Base-by-base conservation (phyloP, 805 yeast species). In the Dipodascus geniculatus region DNA sequence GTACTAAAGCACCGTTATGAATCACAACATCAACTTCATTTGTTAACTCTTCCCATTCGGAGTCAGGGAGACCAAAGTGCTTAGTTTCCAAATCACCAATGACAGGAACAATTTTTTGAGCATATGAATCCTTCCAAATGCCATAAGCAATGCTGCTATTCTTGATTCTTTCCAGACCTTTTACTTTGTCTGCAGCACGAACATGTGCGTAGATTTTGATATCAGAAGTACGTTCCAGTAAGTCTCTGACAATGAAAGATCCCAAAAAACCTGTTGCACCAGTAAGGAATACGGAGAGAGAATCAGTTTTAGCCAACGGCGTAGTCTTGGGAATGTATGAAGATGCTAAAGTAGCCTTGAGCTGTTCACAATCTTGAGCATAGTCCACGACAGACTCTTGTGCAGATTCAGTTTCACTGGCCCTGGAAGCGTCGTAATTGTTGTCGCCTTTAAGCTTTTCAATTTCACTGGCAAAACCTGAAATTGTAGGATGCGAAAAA, bases 191-290 rank as follows among this genome's bases (percentile, higher is more conserved):
- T 48, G 76, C 68, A 22, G 98, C 98, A 68, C 99, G 82, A 3
- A 89, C 99, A 66, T 95, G 99, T 9, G 96, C 96, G 66, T 70
- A 82, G 2, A 90, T 77, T 60, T 77, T 81, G 60, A 86, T 75
- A 24, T 77, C 67, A 28, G 71, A 60, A 2, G 72, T 67, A 61
- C 91, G 79, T 52, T 73, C 73, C 60, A 93, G 73, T 48, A 93
- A 70, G 60, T 93, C 95, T 31, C 86, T 76, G 48, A 93, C 69
- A 51, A 93, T 82, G 68, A 85, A 93, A 0, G 97, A 81, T 33
- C 99, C 99, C 54, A 93, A 72, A 79, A 91, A 93, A 1, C 99
- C 99, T 42, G 99, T 95, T 42, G 83, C 86, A 65, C 99, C 99
- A 23, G 99, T 93, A 48, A 93, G 80, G 61, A 93, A 88, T 1